Evolutionary conservation across 441 rosid genomes (phyloP).

Genomic region (Gossypium trilobum): DNA sequence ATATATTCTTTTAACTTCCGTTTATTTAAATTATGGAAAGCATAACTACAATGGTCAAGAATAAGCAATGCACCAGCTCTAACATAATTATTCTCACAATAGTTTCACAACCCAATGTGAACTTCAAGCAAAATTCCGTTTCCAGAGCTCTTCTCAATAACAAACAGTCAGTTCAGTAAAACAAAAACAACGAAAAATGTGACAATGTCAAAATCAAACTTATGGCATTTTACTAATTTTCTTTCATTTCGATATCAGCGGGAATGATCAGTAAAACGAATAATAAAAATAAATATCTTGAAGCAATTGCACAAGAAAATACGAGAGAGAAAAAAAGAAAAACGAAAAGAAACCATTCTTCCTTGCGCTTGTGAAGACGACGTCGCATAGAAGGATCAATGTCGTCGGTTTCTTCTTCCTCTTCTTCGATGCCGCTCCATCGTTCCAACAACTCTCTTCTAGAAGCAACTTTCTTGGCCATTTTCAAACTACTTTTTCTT

Average conservation of each 20-base stretch:
- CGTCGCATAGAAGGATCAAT: constrained; percentile 34
- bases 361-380: constrained; percentile 62
- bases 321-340: neutral
- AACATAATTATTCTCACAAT: neutral
- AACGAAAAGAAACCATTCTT: constrained; percentile 50
- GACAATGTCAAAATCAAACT: neutral
- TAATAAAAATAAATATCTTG: neutral
- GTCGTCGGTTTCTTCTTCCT: constrained; percentile 48
- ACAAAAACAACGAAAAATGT: neutral
- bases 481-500: constrained; percentile 11
- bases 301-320: neutral
- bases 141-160: neutral
- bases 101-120: neutral
- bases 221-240: neutral
- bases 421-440: constrained; percentile 78
- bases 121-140: neutral
- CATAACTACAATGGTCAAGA: neutral
- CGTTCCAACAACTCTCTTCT: constrained; percentile 52
- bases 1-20: neutral
- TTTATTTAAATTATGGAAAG: neutral
- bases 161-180: neutral
- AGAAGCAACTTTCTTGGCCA: constrained; percentile 34
- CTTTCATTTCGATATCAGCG: neutral
- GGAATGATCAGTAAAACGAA: neutral
- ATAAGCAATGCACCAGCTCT: neutral